Evolutionary conservation across 306 rosid genomes (phyloP), one percentile per base, ranked within the genome.

Genomic region (Quercus variabilis): DNA sequence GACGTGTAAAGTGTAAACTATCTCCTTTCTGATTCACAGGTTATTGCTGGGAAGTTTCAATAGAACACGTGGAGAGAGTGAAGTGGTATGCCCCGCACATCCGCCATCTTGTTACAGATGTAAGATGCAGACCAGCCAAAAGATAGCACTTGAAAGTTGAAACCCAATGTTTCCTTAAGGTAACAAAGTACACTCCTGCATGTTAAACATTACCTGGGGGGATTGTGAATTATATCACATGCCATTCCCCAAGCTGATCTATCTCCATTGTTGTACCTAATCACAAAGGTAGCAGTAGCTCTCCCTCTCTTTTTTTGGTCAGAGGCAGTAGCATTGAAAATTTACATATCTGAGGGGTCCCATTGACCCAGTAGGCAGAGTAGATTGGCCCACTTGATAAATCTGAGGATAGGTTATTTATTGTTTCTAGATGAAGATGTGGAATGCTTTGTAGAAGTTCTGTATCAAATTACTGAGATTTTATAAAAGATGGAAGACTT

Each of bases 81-180:
- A 95, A 95, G 82, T 95, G 94, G 99, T 95, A 93, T 55, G 98
- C 96, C 68, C 97, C 99, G 7, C 98, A 86, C 84, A 85, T 95
- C 76, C 98, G 98, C 49, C 99, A 95, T 64, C 92, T 91, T 25
- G 93, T 93, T 33, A 98, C 88, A 11, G 96, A 93, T 79, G 91
- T 93, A 46, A 87, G 91, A 85, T 95, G 99, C 88, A 87, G 78
- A 81, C 79, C 74, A 55, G 72, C 73, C 46, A 83, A 78, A 69
- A 60, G 84, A 55, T 86, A 80, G 67, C 21, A 79, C 76, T 55
- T 63, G 35, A 51, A 57, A 79, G 73, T 55, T 63, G 49, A 51
- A 57, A 35, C 46, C 33, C 19, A 5, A 70, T 26, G 3, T 5
- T 38, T 31, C 13, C 30, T 75, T 74, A 62, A 72, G 74, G 76